Evolutionary conservation across 805 yeast genomes (phyloP), one percentile per base, ranked within the genome.

Genomic region (Komagataella ulmi): DNA sequence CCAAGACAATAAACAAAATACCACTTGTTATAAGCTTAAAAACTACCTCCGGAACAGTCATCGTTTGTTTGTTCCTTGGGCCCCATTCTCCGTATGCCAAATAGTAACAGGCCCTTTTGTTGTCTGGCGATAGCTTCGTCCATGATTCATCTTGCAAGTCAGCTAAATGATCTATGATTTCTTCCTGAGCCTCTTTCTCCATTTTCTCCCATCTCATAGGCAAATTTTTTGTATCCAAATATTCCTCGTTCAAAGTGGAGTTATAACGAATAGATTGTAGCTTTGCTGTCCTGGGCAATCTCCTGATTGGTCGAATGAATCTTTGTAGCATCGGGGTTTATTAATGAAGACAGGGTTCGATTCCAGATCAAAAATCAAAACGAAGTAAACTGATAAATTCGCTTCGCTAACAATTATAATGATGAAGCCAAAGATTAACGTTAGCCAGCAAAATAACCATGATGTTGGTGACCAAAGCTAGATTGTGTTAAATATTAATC

Each of bases 41-140:
- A 2, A 65, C 56, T 50, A 65, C 53, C 51, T 68, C 71, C 1
- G 70, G 65, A 2, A 58, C 24, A 21, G 57, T 65, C 60, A 67
- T 53, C 19, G 53, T 43, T 6, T 54, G 54, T 3, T 44, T 45
- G 51, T 68, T 71, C 64, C 85, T 70, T 54, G 84, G 80, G 17
- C 85, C 85, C 84, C 84, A 79, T 55, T 70, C 72, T 21, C 85
- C 85, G 57, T 76, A 79, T 19, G 81, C 74, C 52, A 79, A 74
- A 64, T 72, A 79, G 62, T 75, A 77, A 19, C 78, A 77, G 21
- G 83, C 82, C 59, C 68, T 71, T 68, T 79, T 79, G 61, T 79
- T 83, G 54, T 75, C 80, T 17, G 60, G 51, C 30, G 73, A 67
- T 56, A 79, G 67, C 50, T 60, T 61, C 36, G 57, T 57, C 74